Base-by-base conservation (phyloP, 2,329 filamentous ascomycete species). In the Aspergillus sclerotialis region DNA sequence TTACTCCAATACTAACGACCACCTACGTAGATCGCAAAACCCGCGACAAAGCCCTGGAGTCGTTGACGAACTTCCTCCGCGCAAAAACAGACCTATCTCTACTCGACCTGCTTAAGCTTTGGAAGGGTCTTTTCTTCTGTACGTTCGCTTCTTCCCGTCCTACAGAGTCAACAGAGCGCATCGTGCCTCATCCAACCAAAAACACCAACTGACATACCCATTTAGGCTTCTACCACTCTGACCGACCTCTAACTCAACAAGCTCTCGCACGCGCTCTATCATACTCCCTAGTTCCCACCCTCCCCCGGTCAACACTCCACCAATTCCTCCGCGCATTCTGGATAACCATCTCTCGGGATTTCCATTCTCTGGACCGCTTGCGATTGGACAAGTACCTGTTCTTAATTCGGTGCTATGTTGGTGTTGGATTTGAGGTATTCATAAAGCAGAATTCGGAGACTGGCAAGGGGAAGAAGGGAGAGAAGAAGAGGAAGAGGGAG, bases 311-410 rank as follows among this genome's bases (percentile, higher is more conserved):
- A 24, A 63, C 60, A 11, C 48, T 64, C 5, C 58, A 66, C 29
- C 61, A 62, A 2, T 71, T 72, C 53, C 67, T 84, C 40, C 68
- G 67, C 39, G 81, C 70, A 17, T 87, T 86, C 64, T 87, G 81
- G 81, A 71, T 75, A 45, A 83, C 80, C 7, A 73, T 88, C 59
- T 69, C 74, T 30, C 63, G 73, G 29, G 78, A 86, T 61, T 88
- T 82, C 76, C 76, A 75, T 17, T 67, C 70, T 28, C 79, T 88
- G 41, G 84, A 88, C 56, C 78, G 82, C 7, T 64, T 84, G 45
- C 76, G 86, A 27, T 81, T 96, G 69, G 88, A 98, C 64, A 98
- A 98, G 69, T 96, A 93, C 55, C 67, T 98, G 37, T 73, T 89
- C 47, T 72, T 96, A 12, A 82, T 93, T 38, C 75, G 92, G 33